Evolutionary conservation across 2,329 filamentous ascomycete species (phyloP).

Genomic region (Chrysoporthe deuterocubensis): DNA sequence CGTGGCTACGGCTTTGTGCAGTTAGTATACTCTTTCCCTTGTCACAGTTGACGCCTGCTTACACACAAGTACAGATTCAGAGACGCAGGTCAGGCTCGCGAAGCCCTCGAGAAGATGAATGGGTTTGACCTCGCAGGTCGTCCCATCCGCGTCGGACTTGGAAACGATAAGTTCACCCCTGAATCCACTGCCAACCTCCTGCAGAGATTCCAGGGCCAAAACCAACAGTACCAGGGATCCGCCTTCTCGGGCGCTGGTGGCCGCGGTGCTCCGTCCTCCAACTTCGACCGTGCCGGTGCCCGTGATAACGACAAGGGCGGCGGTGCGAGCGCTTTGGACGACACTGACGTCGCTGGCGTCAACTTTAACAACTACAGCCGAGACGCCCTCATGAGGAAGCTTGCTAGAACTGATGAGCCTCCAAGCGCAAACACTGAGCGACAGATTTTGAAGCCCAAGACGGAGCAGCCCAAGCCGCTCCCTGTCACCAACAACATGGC

Average conservation of each 20-base stretch:
- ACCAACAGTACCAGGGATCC: constrained; percentile 82
- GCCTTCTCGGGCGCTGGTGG: constrained; percentile 89
- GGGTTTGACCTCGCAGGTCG: constrained; percentile 97
- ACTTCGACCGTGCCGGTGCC: constrained; percentile 88
- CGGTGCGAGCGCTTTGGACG: constrained; percentile 92
- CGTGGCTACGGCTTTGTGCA: constrained; percentile 98
- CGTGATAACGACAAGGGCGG: constrained; percentile 89
- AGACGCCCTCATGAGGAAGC: constrained; percentile 97
- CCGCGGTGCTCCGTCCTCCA: constrained; percentile 80
- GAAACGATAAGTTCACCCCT: constrained; percentile 99
- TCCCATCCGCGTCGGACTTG: constrained; percentile 96
- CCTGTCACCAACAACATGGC: constrained; percentile 89
- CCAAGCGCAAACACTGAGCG: constrained; percentile 68
- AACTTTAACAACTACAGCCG: constrained; percentile 99
- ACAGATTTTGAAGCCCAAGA: constrained; percentile 77
- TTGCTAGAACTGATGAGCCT: constrained; percentile 91
- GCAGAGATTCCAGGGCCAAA: constrained; percentile 87
- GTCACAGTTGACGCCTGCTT: constrained; percentile 35
- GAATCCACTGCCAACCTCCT: constrained; percentile 93
- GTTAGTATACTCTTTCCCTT: constrained; percentile 59
- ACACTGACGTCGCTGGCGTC: constrained; percentile 95
- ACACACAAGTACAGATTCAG: constrained; percentile 69
- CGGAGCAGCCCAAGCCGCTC: constrained; percentile 71
- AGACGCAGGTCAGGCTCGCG: constrained; percentile 87
- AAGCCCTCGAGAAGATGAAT: constrained; percentile 98